Conservation (phyloP, 805 yeast species). For the Candida tammaniensis region DNA sequence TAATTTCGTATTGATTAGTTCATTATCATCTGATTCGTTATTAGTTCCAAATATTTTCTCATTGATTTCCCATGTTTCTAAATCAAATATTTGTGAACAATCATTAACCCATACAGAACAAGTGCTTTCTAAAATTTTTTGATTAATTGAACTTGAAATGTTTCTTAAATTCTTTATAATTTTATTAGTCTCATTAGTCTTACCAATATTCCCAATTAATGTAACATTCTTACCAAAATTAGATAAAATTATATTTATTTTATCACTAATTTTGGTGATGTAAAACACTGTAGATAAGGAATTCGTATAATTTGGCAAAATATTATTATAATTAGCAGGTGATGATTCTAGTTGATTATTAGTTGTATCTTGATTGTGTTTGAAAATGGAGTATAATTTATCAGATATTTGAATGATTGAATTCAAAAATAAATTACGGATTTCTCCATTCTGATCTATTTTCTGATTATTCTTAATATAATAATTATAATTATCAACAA, state of each 20-base stretch:
- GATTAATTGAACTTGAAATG: conserved; percentile 32
- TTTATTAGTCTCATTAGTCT: conserved; percentile 35
- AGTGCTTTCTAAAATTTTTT: conserved; percentile 37
- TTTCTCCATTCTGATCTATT: conserved; percentile 28
- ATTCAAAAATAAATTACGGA: conserved; percentile 24
- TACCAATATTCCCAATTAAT: conserved; percentile 29
- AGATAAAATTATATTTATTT: conserved; percentile 27
- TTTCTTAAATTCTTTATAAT: conserved; percentile 31
- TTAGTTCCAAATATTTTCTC: conserved; percentile 8
- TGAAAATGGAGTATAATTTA: conserved; percentile 28
- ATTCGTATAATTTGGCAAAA: conserved; percentile 39
- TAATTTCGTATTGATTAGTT: conserved; percentile 30
- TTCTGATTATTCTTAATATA: conserved; percentile 23
- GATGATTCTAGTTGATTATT: conserved; percentile 33
- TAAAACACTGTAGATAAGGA: conserved; percentile 40
- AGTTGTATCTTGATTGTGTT: conserved; percentile 19
- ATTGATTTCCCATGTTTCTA: conserved; percentile 40
- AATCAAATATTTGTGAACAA: conserved; percentile 41
- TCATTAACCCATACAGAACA: conserved; percentile 46
- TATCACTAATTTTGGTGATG: conserved; percentile 25
- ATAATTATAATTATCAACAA: conserved; percentile 36
- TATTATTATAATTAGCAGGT: conserved; percentile 32
- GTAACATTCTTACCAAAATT: conserved; percentile 30
- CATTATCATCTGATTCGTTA: conserved; percentile 11
- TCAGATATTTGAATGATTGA: conserved; percentile 24